Evolutionary conservation across 2,329 filamentous ascomycete species (phyloP).

Genomic region (Stemphylium lycopersici): DNA sequence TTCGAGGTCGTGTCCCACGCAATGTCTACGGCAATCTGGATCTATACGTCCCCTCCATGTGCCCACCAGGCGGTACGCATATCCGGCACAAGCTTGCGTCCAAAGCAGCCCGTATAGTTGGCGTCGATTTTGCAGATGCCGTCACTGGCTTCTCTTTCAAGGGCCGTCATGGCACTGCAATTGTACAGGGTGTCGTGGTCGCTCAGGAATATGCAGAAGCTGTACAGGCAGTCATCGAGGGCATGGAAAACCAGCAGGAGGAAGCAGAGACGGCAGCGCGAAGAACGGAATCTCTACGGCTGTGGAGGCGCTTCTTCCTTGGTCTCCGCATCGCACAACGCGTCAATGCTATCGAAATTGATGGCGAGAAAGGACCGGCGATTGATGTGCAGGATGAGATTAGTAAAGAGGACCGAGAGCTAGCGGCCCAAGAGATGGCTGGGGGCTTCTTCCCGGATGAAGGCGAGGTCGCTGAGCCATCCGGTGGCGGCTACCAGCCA

Average conservation of each 20-base stretch:
- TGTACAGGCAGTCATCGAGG: conserved; percentile 70
- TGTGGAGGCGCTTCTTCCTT: conserved; percentile 66
- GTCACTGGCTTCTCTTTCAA: conserved; percentile 90
- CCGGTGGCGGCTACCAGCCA: conserved; percentile 20
- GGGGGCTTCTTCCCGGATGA: conserved; percentile 57
- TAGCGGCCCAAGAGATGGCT: conserved; percentile 38
- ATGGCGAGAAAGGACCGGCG: conserved; percentile 36
- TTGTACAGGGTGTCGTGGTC: conserved; percentile 79
- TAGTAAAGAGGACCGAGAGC: conserved; percentile 33
- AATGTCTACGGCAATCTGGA: conserved; percentile 69
- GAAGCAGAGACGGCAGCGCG: conserved; percentile 65
- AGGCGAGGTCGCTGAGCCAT: conserved; percentile 49
- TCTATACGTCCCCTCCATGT: conserved; percentile 68
- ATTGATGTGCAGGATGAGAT: conserved; percentile 42
- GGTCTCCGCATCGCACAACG: conserved; percentile 74
- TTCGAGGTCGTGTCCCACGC: conserved; percentile 70
- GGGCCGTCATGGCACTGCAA: conserved; percentile 82
- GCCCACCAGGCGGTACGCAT: conserved; percentile 65
- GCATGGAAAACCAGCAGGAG: conserved; percentile 69
- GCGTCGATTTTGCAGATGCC: conserved; percentile 86
- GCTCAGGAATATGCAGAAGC: conserved; percentile 74
- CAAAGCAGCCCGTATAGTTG: conserved; percentile 74
- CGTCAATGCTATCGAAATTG: conserved; percentile 63
- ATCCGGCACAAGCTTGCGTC: conserved; percentile 64
- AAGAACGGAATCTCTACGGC: conserved; percentile 56